These are phyloP conservation scores for Alternaria ventricosa DNA, from an alignment of 2,329 filamentous ascomycete genomes.

Conservation along the genomic window DNA sequence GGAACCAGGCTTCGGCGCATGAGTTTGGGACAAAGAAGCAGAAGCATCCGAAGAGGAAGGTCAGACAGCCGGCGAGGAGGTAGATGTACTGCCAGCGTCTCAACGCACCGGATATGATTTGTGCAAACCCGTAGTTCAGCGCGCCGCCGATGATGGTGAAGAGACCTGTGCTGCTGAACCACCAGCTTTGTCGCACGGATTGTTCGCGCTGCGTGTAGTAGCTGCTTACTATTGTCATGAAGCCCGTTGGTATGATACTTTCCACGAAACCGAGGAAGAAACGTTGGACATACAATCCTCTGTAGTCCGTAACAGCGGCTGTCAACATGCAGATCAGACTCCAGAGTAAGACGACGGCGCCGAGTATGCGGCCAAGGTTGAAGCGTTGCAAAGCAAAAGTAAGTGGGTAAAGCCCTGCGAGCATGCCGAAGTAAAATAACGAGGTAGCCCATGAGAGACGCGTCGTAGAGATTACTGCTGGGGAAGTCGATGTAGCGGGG, in stretches of 20 bases:
- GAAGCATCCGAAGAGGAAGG: constrained; percentile 67
- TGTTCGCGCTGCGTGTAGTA: constrained; percentile 53
- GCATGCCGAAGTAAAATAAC: constrained; percentile 81
- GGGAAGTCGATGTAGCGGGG: background rate
- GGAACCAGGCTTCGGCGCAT: constrained; percentile 72
- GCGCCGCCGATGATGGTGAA: constrained; percentile 44
- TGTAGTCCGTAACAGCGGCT: constrained; percentile 68
- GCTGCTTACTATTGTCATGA: constrained; percentile 59
- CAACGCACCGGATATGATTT: constrained; percentile 44
- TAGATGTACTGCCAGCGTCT: constrained; percentile 72
- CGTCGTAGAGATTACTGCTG: constrained; percentile 64
- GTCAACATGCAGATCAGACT: constrained; percentile 71
- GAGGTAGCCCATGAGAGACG: constrained; percentile 79
- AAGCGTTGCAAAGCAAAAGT: constrained; percentile 74
- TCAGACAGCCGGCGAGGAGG: constrained; percentile 64
- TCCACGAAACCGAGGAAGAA: constrained; percentile 66
- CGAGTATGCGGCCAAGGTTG: constrained; percentile 68
- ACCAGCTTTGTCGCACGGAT: constrained; percentile 65
- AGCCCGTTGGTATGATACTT: constrained; percentile 62
- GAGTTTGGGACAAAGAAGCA: constrained; percentile 72
- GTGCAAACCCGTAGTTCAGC: constrained; percentile 48
- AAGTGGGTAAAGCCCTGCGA: constrained; percentile 76
- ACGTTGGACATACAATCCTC: constrained; percentile 64
- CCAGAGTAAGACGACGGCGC: constrained; percentile 70
- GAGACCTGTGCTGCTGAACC: constrained; percentile 65